Conservation (phyloP, 495 filamentous ascomycete species). For the Hypoxylon fragiforme region DNA sequence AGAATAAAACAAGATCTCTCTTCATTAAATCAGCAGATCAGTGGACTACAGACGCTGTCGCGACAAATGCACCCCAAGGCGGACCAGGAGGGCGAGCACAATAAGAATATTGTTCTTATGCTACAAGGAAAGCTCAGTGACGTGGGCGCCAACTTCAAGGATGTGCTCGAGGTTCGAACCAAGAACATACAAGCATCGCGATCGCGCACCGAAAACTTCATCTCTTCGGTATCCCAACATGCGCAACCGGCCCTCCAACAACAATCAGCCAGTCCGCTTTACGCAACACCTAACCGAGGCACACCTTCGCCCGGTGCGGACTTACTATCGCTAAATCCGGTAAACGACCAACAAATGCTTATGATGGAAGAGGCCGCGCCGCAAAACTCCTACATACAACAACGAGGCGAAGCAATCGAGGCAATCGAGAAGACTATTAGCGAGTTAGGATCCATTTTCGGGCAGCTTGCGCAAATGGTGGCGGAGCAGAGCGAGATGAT, state of each 20-base stretch:
- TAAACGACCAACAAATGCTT: slow-evolving; percentile 84
- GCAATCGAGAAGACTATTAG: slow-evolving; percentile 94
- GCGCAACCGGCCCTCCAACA: slow-evolving; percentile 59
- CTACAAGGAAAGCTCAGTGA: slow-evolving; percentile 94
- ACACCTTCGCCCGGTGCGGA: slow-evolving; percentile 64
- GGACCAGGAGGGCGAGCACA: slow-evolving; percentile 93
- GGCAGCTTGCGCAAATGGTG: slow-evolving; percentile 96
- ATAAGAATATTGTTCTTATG: slow-evolving; percentile 93
- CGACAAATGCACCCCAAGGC: slow-evolving; percentile 70
- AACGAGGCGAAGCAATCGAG: slow-evolving; percentile 93
- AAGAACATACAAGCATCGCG: slow-evolving; percentile 97
- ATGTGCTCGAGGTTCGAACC: slow-evolving; percentile 92
- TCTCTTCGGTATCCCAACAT: slow-evolving; percentile 83
- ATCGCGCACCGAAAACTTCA: slow-evolving; percentile 92
- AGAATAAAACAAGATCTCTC: slow-evolving; percentile 94
- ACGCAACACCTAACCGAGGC: slow-evolving; percentile 72
- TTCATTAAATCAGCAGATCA: slow-evolving; percentile 84
- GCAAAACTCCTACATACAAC: slow-evolving; percentile 86
- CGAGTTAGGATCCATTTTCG: slow-evolving; percentile 94
- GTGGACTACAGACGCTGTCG: slow-evolving; percentile 70
- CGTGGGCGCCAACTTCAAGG: slow-evolving; percentile 93
- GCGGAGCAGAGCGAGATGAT: slow-evolving; percentile 96
- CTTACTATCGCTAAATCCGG: slow-evolving; percentile 82
- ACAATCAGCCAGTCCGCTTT: slow-evolving; percentile 78
- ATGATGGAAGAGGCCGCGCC: slow-evolving; percentile 93